Evolutionary conservation across 2,329 filamentous ascomycete genomes (phyloP).

Genomic region (Fusarium longipes): DNA sequence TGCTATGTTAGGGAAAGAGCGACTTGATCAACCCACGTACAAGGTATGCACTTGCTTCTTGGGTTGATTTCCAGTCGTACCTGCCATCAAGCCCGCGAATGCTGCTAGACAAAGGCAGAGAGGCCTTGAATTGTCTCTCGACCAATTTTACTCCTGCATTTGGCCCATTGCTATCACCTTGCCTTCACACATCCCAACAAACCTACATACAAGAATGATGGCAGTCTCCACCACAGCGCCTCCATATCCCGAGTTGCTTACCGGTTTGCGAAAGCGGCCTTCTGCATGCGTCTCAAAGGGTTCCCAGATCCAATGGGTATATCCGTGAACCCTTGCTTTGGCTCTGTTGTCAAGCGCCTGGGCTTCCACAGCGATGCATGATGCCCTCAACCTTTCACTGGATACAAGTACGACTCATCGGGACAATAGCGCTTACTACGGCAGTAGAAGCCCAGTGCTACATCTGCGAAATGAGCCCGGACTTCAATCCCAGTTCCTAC

Average conservation of each 20-base stretch:
- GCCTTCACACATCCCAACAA: constrained; percentile 1
- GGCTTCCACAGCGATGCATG: background rate
- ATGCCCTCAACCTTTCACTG: background rate
- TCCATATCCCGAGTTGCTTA: constrained; percentile 13
- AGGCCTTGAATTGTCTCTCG: constrained; percentile 2
- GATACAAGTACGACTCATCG: constrained; percentile 6
- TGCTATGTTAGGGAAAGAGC: background rate
- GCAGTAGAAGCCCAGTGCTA: constrained; percentile 16
- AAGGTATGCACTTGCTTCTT: background rate
- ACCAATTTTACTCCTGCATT: background rate
- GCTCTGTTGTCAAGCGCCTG: background rate
- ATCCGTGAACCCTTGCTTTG: constrained; percentile 5
- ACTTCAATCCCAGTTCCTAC: constrained; percentile 1
- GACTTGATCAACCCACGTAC: background rate
- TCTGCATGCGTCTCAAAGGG: constrained; percentile 21
- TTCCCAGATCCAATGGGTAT: constrained; percentile 2
- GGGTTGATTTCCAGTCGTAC: background rate
- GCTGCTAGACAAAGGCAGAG: background rate
- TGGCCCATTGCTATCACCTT: background rate
- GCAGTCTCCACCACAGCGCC: constrained; percentile 24
- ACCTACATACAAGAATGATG: constrained; percentile 12
- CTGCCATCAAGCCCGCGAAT: background rate
- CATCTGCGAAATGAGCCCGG: constrained; percentile 4
- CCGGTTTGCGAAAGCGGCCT: constrained; percentile 20
- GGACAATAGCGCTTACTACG: constrained; percentile 31